Evolutionary conservation across 2,329 filamentous ascomycete genomes (phyloP).

Genomic region (Rutstroemia sp.): DNA sequence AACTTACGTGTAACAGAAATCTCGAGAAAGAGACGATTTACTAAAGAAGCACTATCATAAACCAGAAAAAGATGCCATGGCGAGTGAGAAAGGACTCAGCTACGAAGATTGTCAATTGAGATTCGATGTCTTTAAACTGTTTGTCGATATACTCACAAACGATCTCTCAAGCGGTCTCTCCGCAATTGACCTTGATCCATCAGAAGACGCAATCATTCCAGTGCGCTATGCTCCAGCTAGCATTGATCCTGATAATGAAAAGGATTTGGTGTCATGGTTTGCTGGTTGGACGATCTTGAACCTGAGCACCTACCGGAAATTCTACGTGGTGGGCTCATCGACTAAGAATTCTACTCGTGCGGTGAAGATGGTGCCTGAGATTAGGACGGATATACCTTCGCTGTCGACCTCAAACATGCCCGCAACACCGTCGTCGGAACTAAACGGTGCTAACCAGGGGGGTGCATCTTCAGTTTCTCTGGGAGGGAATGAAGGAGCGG

Average conservation of each 20-base stretch:
- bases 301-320: constrained; percentile 45
- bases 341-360: neutral
- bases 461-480: no score
- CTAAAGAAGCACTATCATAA: constrained; percentile 15
- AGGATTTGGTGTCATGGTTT: constrained; percentile 57
- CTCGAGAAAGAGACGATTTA: constrained; percentile 20
- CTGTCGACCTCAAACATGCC: neutral
- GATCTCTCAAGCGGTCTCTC: constrained; percentile 4
- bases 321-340: constrained; percentile 43
- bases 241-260: constrained; percentile 53
- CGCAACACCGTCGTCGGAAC: no score
- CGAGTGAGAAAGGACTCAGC: constrained; percentile 19
- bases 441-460: no score
- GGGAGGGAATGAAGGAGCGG: no score
- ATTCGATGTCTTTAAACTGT: constrained; percentile 15
- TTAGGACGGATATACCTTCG: no score
- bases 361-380: neutral
- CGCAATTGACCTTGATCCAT: constrained; percentile 8
- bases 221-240: constrained; percentile 39
- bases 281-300: constrained; percentile 47
- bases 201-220: constrained; percentile 25
- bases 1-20: constrained; percentile 14
- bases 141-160: constrained; percentile 13
- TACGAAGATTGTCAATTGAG: constrained; percentile 20
- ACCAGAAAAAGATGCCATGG: constrained; percentile 21